phyloP scores from a whole-genome alignment of 2,329 filamentous ascomycete species.

The Alternaria solani region DNA sequence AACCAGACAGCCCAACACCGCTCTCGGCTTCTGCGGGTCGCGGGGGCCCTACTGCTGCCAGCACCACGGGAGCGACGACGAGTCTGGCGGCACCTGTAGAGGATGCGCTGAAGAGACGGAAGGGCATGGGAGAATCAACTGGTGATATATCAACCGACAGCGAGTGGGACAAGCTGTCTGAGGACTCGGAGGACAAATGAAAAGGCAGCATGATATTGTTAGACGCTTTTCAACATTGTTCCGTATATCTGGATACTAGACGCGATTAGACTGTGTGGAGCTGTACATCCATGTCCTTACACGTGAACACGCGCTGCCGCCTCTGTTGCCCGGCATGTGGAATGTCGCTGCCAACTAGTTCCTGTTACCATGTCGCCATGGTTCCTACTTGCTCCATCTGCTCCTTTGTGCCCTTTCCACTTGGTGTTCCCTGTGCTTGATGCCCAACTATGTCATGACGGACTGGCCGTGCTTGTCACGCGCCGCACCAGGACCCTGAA shows the following conservation, averaged over 20 bases:
- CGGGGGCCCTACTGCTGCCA: constrained; percentile 27
- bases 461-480: constrained; percentile 7
- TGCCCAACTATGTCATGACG: constrained; percentile 21
- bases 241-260: constrained; percentile 17
- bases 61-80: constrained; percentile 42
- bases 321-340: constrained; percentile 15
- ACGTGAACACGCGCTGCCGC: constrained; percentile 38
- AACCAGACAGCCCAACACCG: constrained; percentile 30
- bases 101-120: constrained; percentile 56
- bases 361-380: not conserved
- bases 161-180: constrained; percentile 94
- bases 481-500: constrained; percentile 4
- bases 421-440: constrained; percentile 9
- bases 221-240: constrained; percentile 8
- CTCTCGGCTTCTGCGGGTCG: constrained; percentile 15
- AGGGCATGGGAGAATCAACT: constrained; percentile 57
- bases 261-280: constrained; percentile 13
- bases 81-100: constrained; percentile 41
- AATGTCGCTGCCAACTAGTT: not conserved
- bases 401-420: not conserved
- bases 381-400: not conserved
- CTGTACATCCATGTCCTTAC: constrained; percentile 18
- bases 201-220: constrained; percentile 4
- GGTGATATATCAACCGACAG: constrained; percentile 82
- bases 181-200: constrained; percentile 50